Evolutionary conservation across 768 basidiomycete species (phyloP), one percentile per base, ranked within the genome.

Genomic region (Lyophyllum atratum): DNA sequence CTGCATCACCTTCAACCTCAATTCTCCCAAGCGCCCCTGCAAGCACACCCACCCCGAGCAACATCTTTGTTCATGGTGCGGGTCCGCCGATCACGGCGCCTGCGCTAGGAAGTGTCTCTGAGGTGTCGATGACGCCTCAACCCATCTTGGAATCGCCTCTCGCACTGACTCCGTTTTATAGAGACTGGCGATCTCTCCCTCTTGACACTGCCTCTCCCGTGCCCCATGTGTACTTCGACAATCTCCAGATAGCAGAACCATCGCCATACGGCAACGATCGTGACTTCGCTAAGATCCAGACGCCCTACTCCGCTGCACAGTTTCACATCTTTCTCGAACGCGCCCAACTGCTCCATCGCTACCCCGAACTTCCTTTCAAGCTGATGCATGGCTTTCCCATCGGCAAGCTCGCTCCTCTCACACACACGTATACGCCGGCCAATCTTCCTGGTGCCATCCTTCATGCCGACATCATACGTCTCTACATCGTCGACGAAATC

Each of bases 21-120:
- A 49, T n/a, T 55, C 54, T 17, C 1, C 46, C 12, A 28, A 40
- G 26, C 22, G 54, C 9, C 33, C 21, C 14, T 55, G 54, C 54
- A 55, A 29, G 26, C 21, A 24, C 11, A 28, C 15, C 19, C 56
- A 58, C 37, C 33, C 60, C 22, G 34, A 24, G 3, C 45, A 52
- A 45, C 68, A 71, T 40, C 44, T 60, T 25, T 71, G 67, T 52
- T 62, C 66, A 14, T 66, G 66, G 55, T 71, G 70, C 44, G 66
- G 67, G 22, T 57, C 52, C 12, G 29, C 54, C 21, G 51, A 53
- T 22, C 68, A 71, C 54, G 31, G 54, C 14, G 65, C 69, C 21
- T 59, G 53, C 42, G 62, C 65, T 15, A 48, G 63, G 26, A 46
- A 48, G n/a, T 62, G 63, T 17, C 24, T 21, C 15, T 24, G 31